These are phyloP conservation scores for Thamnidium elegans DNA, from an alignment of 192 early-diverging fungal genomes.

Conservation along the genomic window DNA sequence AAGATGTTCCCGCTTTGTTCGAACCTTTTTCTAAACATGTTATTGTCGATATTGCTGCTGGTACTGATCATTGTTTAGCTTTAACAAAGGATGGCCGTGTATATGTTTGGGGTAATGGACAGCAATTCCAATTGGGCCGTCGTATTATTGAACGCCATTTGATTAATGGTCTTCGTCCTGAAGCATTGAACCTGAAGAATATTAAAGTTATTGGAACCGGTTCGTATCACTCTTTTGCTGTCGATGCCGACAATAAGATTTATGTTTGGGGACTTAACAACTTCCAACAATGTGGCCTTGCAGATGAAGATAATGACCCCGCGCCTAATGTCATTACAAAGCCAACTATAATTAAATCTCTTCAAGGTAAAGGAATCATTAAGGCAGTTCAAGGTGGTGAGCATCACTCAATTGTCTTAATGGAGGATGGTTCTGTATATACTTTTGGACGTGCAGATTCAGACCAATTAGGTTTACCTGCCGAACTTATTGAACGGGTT, in stretches of 20 bases:
- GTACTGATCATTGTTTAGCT: slow-evolving; percentile 84
- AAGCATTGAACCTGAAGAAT: slow-evolving; percentile 50
- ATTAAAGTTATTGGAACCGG: slow-evolving; percentile 72
- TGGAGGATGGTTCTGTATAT: slow-evolving; percentile 68
- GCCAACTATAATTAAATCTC: slow-evolving; percentile 55
- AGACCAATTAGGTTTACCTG: slow-evolving; percentile 75
- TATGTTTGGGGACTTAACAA: slow-evolving; percentile 91
- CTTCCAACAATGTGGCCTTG: slow-evolving; percentile 80
- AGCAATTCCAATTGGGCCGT: slow-evolving; percentile 88
- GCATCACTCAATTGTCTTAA: slow-evolving; percentile 80
- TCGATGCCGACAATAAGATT: slow-evolving; percentile 62
- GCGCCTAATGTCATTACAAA: slow-evolving; percentile 48
- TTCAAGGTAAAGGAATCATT: slow-evolving; percentile 43
- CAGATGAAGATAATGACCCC: slow-evolving; percentile 24
- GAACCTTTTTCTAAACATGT: slow-evolving; percentile 52
- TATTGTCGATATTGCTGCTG: slow-evolving; percentile 76
- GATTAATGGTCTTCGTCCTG: slow-evolving; percentile 58
- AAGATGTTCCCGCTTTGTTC: slow-evolving; percentile 57
- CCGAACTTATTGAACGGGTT: slow-evolving; percentile 36
- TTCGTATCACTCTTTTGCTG: slow-evolving; percentile 81
- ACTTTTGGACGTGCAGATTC: slow-evolving; percentile 85
- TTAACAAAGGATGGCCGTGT: slow-evolving; percentile 69
- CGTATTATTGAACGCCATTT: slow-evolving; percentile 71
- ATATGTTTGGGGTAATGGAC: slow-evolving; percentile 87
- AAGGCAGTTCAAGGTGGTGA: slow-evolving; percentile 74